phyloP scores from a whole-genome alignment of 2,329 filamentous ascomycete genomes.

The Colletotrichum aenigma region DNA sequence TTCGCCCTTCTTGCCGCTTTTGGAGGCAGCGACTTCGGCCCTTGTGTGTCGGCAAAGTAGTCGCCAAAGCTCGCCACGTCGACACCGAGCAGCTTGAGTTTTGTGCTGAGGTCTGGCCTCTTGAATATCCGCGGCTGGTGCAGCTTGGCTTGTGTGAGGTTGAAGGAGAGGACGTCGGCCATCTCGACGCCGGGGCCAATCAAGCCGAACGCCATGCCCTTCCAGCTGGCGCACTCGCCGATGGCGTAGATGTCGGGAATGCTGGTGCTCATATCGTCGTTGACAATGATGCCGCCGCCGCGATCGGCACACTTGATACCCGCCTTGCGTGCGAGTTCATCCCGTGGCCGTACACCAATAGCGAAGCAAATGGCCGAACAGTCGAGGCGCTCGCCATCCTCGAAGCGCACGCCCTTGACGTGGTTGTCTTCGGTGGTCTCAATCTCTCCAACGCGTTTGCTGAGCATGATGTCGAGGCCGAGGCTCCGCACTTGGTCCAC shows the following conservation, averaged over 20 bases:
- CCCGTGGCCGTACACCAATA: conserved; percentile 82
- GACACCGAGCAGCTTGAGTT: conserved; percentile 86
- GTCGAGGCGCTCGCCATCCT: conserved; percentile 78
- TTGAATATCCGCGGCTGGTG: conserved; percentile 76
- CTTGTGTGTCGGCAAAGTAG: conserved; percentile 89
- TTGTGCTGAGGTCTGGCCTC: conserved; percentile 86
- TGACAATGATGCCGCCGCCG: conserved; percentile 78
- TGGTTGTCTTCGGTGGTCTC: conserved; percentile 69
- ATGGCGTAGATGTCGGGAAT: conserved; percentile 80
- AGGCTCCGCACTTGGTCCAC: conserved; percentile 80
- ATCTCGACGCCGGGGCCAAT: conserved; percentile 92
- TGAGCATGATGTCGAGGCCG: conserved; percentile 80
- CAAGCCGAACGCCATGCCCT: conserved; percentile 84
- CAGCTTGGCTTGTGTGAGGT: conserved; percentile 81
- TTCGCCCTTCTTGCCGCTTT: conserved; percentile 48
- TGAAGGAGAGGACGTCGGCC: conserved; percentile 90
- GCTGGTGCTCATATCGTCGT: conserved; percentile 72
- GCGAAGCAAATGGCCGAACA: conserved; percentile 89
- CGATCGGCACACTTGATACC: conserved; percentile 75
- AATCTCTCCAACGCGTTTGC: conserved; percentile 76
- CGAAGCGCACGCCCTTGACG: conserved; percentile 77
- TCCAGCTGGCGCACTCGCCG: conserved; percentile 90
- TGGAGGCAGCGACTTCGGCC: conserved; percentile 75
- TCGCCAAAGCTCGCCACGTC: conserved; percentile 94
- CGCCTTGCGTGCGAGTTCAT: conserved; percentile 73